A percentile compares a stretch with the other conserved stretches of the same genome.
Conservation (phyloP, 2,329 filamentous ascomycete genomes). For the Lomentospora prolificans region DNA sequence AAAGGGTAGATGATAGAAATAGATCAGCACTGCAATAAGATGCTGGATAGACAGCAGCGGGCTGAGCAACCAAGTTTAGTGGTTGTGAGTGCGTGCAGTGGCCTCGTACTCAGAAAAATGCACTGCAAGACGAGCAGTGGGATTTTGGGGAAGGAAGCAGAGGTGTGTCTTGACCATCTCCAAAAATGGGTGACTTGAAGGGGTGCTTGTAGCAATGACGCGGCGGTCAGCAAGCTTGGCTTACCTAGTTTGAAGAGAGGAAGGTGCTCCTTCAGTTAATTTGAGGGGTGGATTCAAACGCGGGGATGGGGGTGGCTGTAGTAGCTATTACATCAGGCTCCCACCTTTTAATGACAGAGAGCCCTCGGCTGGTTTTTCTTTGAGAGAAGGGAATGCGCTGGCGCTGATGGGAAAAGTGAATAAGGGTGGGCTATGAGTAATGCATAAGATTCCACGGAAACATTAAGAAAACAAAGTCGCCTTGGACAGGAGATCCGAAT, state of each 20-base stretch:
- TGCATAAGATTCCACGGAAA: neutral
- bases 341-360: neutral
- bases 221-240: slow-evolving; percentile 4
- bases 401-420: neutral
- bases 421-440: slow-evolving; percentile 3
- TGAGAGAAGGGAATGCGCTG: too few species aligned
- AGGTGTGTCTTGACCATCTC: neutral
- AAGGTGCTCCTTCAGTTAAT: too few species aligned
- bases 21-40: too few species aligned
- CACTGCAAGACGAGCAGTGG: neutral
- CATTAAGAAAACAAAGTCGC: neutral
- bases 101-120: neutral
- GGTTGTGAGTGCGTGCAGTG: neutral
- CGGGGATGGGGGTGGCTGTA: slow-evolving; percentile 10
- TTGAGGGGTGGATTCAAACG: slow-evolving; percentile 8
- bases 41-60: neutral
- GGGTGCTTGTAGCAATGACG: slow-evolving; percentile 7
- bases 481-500: neutral
- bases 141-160: neutral
- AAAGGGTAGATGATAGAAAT: neutral
- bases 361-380: neutral
- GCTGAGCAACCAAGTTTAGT: neutral
- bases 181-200: neutral
- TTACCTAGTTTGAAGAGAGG: neutral
- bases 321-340: slow-evolving; percentile 10